These are phyloP conservation scores for Backusella tarrabulga DNA, from an alignment of 192 early-diverging fungal species.

Conservation along the genomic window DNA sequence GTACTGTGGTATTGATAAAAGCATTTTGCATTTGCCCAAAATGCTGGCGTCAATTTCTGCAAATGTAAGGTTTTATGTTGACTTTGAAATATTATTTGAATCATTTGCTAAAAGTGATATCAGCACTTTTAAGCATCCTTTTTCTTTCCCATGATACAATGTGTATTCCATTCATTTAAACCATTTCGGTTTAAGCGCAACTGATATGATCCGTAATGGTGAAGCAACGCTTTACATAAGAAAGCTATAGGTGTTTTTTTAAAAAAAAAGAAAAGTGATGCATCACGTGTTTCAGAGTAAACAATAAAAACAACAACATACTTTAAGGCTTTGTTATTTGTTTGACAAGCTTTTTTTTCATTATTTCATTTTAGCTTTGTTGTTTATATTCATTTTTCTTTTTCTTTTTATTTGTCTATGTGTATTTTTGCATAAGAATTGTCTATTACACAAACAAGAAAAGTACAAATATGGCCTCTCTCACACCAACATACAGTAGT, in stretches of 20 bases:
- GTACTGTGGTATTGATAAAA: no score
- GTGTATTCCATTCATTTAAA: no score
- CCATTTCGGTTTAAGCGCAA: no score
- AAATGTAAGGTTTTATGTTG: no score
- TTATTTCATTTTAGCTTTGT: neutral
- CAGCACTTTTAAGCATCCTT: no score
- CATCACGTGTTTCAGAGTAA: slow-evolving; percentile 3
- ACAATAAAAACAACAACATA: neutral
- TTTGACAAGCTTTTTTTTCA: slow-evolving; percentile 1
- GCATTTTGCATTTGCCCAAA: no score
- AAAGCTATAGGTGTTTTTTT: neutral
- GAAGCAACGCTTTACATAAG: neutral
- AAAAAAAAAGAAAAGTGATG: neutral
- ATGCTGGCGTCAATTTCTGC: no score
- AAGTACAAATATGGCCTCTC: neutral
- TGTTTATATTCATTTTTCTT: neutral
- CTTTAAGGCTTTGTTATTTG: neutral
- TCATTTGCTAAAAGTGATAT: no score
- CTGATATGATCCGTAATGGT: no score
- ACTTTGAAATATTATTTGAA: no score
- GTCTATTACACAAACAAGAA: neutral
- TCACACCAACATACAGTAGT: slow-evolving; percentile 18
- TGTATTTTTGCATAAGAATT: neutral
- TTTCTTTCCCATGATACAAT: no score
- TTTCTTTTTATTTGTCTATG: neutral